phyloP scores from a whole-genome alignment of 768 basidiomycete genomes.

The Pleurotus citrinopileatus region DNA sequence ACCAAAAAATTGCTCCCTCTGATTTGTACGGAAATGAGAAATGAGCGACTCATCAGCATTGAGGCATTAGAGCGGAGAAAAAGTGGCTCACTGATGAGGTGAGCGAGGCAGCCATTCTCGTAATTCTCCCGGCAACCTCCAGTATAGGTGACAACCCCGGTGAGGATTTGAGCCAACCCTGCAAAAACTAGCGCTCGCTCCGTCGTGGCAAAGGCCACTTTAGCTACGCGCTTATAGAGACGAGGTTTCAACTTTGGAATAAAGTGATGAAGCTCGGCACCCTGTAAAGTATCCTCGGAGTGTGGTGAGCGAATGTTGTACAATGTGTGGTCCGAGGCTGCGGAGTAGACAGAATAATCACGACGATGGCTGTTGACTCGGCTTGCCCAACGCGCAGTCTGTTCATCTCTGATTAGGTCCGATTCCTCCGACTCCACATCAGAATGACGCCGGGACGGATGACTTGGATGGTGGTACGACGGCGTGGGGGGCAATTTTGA shows the following conservation, averaged over 20 bases:
- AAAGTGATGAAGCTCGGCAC: constrained; percentile 23
- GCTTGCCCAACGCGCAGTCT: constrained; percentile 42
- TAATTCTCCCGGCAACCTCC: constrained; percentile 82
- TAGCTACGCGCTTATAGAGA: constrained; percentile 38
- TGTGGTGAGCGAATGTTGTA: constrained; percentile 48
- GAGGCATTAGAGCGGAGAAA: constrained; percentile 6
- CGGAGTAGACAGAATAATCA: constrained; percentile 38
- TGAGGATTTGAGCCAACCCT: constrained; percentile 61
- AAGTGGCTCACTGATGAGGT: constrained; percentile 71
- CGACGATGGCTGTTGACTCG: constrained; percentile 31
- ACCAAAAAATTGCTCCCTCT: constrained; percentile 94
- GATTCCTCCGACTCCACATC: constrained; percentile 1
- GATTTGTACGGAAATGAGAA: constrained; percentile 13
- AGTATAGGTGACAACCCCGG: constrained; percentile 79
- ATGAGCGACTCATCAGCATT: neutral
- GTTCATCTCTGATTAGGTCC: constrained; percentile 28
- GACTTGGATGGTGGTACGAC: constrained; percentile 1
- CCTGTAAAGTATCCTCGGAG: constrained; percentile 60
- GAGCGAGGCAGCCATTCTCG: constrained; percentile 82
- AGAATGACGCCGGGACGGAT: neutral
- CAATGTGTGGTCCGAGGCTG: constrained; percentile 51
- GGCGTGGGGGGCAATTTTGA: constrained; percentile 32
- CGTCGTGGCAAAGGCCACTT: constrained; percentile 45
- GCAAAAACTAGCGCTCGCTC: constrained; percentile 70
- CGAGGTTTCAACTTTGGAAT: constrained; percentile 12